phyloP scores from a whole-genome alignment of 352 stramenopile genomes.

The Phytophthora foliorum region DNA sequence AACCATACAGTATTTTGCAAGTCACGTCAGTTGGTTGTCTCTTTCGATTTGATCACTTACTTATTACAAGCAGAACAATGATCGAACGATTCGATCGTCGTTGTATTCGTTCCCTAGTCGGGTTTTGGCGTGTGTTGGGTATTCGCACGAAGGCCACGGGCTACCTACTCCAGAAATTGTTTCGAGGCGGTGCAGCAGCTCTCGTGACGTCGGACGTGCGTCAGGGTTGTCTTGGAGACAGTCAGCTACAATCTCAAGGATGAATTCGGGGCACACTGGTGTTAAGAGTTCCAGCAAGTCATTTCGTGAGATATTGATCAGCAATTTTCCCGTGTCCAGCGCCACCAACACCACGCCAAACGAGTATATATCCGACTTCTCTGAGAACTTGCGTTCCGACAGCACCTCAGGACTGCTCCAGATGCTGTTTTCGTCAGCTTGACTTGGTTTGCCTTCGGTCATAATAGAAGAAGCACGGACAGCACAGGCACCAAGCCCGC shows the following conservation, averaged over 20 bases:
- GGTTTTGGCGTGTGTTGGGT: conserved; percentile 13
- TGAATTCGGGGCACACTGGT: conserved; percentile 46
- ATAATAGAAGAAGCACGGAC: conserved; percentile 26
- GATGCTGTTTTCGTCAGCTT: conserved; percentile 42
- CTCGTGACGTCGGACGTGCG: conserved; percentile 40
- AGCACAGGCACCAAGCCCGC: conserved; percentile 54
- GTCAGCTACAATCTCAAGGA: conserved; percentile 43
- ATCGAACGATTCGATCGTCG: conserved; percentile 16
- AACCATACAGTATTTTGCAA: conserved; percentile 42
- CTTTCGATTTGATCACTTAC: background rate
- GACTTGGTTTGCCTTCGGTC: conserved; percentile 29
- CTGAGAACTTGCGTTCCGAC: conserved; percentile 39
- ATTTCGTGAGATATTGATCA: conserved; percentile 40
- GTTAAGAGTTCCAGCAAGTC: conserved; percentile 47
- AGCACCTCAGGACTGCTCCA: conserved; percentile 70
- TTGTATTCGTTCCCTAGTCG: conserved; percentile 5
- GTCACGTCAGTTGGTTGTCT: background rate
- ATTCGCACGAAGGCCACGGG: conserved; percentile 26
- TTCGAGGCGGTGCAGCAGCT: conserved; percentile 35
- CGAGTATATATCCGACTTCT: conserved; percentile 66
- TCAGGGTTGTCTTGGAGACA: conserved; percentile 52
- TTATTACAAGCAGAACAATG: conserved; percentile 27
- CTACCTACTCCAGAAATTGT: conserved; percentile 24
- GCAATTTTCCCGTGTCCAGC: conserved; percentile 61
- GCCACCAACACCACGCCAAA: conserved; percentile 64